Base-by-base conservation (phyloP, 1,284 basidiomycete species). In the Peniophora sp. region DNA sequence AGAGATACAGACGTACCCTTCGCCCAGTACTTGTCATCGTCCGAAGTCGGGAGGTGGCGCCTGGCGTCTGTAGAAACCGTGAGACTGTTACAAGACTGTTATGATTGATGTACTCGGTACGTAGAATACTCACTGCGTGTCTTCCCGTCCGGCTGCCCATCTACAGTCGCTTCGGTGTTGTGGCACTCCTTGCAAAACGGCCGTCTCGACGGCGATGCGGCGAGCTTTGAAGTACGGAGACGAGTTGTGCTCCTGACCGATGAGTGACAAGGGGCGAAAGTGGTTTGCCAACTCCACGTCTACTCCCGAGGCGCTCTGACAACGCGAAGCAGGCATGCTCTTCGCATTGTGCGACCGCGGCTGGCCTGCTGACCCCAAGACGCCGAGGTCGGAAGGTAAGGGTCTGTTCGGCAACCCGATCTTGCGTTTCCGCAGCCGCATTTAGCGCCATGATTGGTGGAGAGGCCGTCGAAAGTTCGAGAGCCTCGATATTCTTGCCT, bases 121-220 rank as follows among this genome's bases (percentile, higher is more conserved):
- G 18, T 20, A 10, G 32, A 32, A 52, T 17, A 76, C 85, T 61
- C 58, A 93, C 89, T 91, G 59, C 92, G 84, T 80, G 93, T 89
- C 64, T 93, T 91, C 66, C 90, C 83, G 61, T 94, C 91, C 57
- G 93, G 68, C 63, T 93, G 89, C 65, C 93, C 87, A 59, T 94
- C 91, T 54, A 93, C 72, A 79, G 93, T 83, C 80, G 91, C 88
- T 24, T 87, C 88, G 41, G 86, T 80, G 60, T 88, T 90, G 65
- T 82, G 36, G 74, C 75, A 53, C 83, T 78, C 47, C 79, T 78
- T 51, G 79, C 75, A 18, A 64, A 68, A 56, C 55, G 60, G 39
- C 63, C 77, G 71, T 37, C 75, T 68, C 51, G 57, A 69, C 71
- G 36, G 68, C 69, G 57, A 76, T 72, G 35, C 70, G 72, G 64